Evolutionary conservation across 768 basidiomycete species (phyloP), one percentile per base, ranked within the genome.

Genomic region (Kwoniella sp.): DNA sequence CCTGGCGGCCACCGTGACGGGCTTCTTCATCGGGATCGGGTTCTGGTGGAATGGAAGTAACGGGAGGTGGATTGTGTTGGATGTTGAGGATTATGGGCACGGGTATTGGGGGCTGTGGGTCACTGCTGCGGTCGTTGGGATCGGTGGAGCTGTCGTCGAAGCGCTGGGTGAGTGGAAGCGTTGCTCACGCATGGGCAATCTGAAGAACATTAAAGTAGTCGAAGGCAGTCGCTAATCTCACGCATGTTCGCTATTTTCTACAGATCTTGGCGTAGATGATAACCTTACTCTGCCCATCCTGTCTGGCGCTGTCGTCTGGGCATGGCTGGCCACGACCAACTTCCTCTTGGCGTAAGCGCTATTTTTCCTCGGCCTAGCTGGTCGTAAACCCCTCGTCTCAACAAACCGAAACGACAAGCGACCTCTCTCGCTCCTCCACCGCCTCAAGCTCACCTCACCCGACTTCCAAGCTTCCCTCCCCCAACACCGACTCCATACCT

Each of bases 211-310:
- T 45, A 45, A n/a, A n/a, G n/a, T n/a, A n/a, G n/a, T n/a, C n/a
- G n/a, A n/a, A n/a, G n/a, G n/a, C n/a, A n/a, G n/a, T n/a, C 34
- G 34, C 34, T 34, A 34, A 34, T 34, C 34, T 13, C 34, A 5
- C 7, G 13, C 34, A 45, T 45, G 41, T 45, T 11, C 17, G 3
- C 8, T 17, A 69, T 60, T 22, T 61, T 55, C 29, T 54, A 29
- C 76, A 95, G 92, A 94, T 79, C 83, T 95, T 2, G 92, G 92
- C 20, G 77, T 92, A 41, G 93, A 96, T 73, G 93, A 96, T 76
- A 95, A 96, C 77, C 79, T 96, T 26, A 94, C 91, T 8, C 82
- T 96, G 26, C 93, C 93, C 3, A 87, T 95, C 75, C 86, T 94
- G 61, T 88, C 91, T 5, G 93, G 93, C 2, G 90, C 87, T 1